Conservation (phyloP, 768 basidiomycete species). For the Podaxis sp. region DNA sequence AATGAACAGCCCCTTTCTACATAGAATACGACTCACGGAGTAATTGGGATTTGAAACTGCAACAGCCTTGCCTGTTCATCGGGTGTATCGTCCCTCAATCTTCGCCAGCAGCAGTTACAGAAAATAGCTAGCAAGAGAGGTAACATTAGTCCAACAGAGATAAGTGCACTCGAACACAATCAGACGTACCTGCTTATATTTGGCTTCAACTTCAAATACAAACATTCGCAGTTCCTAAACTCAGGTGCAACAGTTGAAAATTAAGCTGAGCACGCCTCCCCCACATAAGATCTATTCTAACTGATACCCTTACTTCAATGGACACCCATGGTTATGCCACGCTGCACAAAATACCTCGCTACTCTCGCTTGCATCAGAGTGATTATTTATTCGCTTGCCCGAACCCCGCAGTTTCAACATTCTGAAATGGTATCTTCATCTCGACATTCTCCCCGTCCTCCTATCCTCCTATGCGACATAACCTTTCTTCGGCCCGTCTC, state of each 20-base stretch:
- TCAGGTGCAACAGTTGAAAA: no score
- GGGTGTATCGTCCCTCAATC: neutral
- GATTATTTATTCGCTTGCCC: neutral
- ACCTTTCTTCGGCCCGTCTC: conserved; percentile 2
- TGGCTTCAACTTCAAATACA: neutral
- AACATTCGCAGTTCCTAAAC: neutral
- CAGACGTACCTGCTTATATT: neutral
- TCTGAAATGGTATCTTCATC: neutral
- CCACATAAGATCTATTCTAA: no score
- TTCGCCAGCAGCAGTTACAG: conserved; percentile 1
- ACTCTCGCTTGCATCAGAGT: neutral
- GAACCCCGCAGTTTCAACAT: neutral
- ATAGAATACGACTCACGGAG: neutral
- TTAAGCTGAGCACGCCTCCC: no score
- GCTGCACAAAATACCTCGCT: neutral
- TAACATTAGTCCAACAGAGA: neutral
- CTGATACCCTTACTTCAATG: neutral
- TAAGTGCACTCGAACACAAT: neutral
- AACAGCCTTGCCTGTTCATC: conserved; percentile 5
- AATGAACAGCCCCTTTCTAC: neutral
- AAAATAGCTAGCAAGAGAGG: neutral
- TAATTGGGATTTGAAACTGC: conserved; percentile 8
- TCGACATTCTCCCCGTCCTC: no score
- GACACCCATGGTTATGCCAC: neutral
- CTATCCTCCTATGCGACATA: neutral